Conservation (phyloP, 1,284 basidiomycete species). For the Boletellus deceptivus region DNA sequence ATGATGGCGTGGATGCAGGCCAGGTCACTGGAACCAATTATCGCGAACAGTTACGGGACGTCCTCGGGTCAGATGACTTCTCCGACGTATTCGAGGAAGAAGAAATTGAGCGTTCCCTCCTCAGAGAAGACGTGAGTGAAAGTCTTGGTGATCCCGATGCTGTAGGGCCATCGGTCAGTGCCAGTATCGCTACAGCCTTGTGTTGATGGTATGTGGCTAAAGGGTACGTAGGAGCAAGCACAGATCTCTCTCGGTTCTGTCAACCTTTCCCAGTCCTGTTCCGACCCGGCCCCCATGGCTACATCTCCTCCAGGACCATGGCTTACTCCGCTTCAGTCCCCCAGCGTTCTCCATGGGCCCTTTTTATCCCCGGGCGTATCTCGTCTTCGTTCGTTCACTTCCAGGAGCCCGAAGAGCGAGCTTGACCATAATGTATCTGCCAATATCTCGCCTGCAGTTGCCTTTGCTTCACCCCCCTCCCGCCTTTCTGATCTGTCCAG, state of each 20-base stretch:
- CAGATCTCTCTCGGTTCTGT: slow-evolving; percentile 41
- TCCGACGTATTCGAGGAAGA: slow-evolving; percentile 49
- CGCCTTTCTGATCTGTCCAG: slow-evolving; percentile 72
- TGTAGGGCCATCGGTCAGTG: slow-evolving; percentile 41
- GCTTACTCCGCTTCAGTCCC: slow-evolving; percentile 29
- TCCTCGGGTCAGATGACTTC: slow-evolving; percentile 64
- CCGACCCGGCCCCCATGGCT: slow-evolving; percentile 32
- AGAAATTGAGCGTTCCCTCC: slow-evolving; percentile 47
- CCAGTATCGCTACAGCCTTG: slow-evolving; percentile 13
- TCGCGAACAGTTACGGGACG: slow-evolving; percentile 66
- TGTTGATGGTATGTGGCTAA: slow-evolving; percentile 17
- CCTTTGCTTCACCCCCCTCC: slow-evolving; percentile 55
- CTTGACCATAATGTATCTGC: slow-evolving; percentile 43
- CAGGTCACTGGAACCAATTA: slow-evolving; percentile 47
- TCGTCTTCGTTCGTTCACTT: slow-evolving; percentile 70
- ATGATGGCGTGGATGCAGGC: slow-evolving; percentile 64
- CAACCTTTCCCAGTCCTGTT: slow-evolving; percentile 45
- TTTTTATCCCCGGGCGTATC: slow-evolving; percentile 80
- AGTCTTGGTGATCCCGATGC: slow-evolving; percentile 34
- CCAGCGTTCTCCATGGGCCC: slow-evolving; percentile 42
- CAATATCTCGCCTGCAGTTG: slow-evolving; percentile 43
- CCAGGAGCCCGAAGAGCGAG: slow-evolving; percentile 53
- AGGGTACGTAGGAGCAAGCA: slow-evolving; percentile 30
- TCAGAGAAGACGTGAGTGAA: slow-evolving; percentile 36
- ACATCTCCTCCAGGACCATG: slow-evolving; percentile 40